Percentiles rank a stretch among this genome's conserved stretches.
phyloP scores from a whole-genome alignment of 768 basidiomycete genomes.

The Bullera alba region DNA sequence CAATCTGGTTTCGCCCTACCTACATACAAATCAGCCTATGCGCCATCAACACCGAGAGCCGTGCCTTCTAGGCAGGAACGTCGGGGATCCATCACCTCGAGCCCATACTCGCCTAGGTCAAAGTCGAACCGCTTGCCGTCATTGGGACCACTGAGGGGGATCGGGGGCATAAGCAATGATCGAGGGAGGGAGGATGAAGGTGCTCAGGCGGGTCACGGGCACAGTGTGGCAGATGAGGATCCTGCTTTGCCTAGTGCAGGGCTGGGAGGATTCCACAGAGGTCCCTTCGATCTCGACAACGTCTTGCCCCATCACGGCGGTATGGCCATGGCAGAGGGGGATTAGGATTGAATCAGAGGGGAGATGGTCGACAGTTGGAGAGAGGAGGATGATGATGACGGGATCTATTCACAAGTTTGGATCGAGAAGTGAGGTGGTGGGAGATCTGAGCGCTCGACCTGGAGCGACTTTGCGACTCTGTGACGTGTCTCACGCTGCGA shows the following conservation, averaged over 20 bases:
- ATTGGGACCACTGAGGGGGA: background rate
- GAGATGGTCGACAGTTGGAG: too few species aligned
- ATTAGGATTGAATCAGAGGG: too few species aligned
- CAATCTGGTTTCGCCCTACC: conserved; percentile 23
- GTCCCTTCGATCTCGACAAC: conserved; percentile 1
- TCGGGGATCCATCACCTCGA: conserved; percentile 1
- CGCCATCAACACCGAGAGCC: background rate
- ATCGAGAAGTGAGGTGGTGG: too few species aligned
- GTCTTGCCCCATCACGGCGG: too few species aligned
- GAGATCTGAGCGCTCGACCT: too few species aligned
- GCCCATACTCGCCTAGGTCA: conserved; percentile 11
- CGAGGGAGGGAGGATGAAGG: background rate
- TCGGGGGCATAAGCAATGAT: background rate
- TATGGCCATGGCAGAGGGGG: too few species aligned
- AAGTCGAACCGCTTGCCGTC: background rate
- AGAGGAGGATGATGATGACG: too few species aligned
- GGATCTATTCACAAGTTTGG: too few species aligned
- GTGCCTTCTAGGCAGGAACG: conserved; percentile 7
- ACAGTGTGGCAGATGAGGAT: background rate
- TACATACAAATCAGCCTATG: background rate
- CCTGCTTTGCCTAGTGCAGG: background rate
- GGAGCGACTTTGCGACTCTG: too few species aligned
- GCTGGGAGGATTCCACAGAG: background rate
- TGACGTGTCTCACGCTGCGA: too few species aligned
- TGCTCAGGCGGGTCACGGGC: background rate